Conservation (phyloP, 1,284 basidiomycete species). For the Rhizoctonia solani region DNA sequence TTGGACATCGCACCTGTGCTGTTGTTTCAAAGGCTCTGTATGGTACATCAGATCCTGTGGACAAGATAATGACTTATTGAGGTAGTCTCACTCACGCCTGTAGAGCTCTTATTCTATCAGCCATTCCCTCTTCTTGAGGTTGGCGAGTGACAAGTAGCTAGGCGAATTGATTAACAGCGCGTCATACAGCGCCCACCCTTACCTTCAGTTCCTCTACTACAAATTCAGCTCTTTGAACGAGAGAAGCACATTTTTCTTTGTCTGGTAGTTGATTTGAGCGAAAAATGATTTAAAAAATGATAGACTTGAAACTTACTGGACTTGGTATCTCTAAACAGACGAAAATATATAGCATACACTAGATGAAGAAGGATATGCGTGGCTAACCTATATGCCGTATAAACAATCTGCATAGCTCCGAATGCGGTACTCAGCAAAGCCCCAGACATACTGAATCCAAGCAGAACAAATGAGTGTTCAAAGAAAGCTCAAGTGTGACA, state of each 20-base stretch:
- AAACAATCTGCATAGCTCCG: neutral
- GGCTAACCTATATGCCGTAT: neutral
- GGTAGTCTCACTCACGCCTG: neutral
- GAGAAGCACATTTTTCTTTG: neutral
- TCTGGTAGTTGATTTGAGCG: neutral
- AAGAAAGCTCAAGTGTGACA: neutral
- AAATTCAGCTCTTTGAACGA: neutral
- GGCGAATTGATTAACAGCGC: too few relatives aligned
- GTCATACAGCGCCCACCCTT: neutral
- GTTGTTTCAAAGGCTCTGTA: neutral
- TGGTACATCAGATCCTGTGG: neutral
- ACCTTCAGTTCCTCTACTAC: neutral
- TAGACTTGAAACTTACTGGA: neutral
- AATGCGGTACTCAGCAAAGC: neutral
- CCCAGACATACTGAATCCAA: neutral
- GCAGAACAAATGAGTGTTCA: neutral
- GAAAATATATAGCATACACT: neutral
- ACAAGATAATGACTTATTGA: neutral
- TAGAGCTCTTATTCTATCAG: neutral
- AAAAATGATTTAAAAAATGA: neutral
- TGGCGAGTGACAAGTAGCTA: neutral
- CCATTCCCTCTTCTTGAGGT: neutral
- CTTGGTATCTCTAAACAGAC: neutral
- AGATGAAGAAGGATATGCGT: neutral
- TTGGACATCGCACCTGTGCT: neutral